phyloP scores from a whole-genome alignment of 2,329 filamentous ascomycete genomes.

The Arthrobotrys sinensis region DNA sequence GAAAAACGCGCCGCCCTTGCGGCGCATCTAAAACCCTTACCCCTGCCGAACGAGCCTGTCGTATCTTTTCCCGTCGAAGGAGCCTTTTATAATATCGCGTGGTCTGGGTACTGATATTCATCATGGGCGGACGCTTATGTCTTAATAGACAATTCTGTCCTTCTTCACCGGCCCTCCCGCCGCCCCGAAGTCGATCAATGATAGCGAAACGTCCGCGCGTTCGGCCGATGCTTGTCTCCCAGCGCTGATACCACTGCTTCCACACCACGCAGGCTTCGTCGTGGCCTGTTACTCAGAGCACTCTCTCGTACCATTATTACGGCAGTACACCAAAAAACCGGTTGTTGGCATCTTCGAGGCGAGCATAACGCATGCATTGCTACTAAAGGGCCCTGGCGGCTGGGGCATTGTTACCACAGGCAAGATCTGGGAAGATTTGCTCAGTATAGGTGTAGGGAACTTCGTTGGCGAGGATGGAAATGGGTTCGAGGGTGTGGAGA shows the following conservation, averaged over 20 bases:
- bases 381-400: slow-evolving; percentile 69
- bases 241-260: slow-evolving; percentile 54
- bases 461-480: slow-evolving; percentile 74
- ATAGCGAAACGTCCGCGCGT: slow-evolving; percentile 52
- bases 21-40: slow-evolving; percentile 7
- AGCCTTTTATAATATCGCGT: background rate
- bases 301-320: slow-evolving; percentile 78
- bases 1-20: slow-evolving; percentile 19
- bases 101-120: slow-evolving; percentile 42
- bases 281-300: slow-evolving; percentile 92
- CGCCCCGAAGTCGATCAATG: slow-evolving; percentile 63
- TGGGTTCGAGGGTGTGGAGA: slow-evolving; percentile 82
- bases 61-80: slow-evolving; percentile 5
- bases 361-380: slow-evolving; percentile 77
- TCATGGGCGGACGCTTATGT: slow-evolving; percentile 24
- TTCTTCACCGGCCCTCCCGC: slow-evolving; percentile 63
- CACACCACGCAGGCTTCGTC: slow-evolving; percentile 79
- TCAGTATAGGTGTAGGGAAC: slow-evolving; percentile 76
- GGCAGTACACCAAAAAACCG: slow-evolving; percentile 67
- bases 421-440: slow-evolving; percentile 82
- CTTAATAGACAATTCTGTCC: slow-evolving; percentile 56
- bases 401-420: slow-evolving; percentile 95
- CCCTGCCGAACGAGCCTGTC: slow-evolving; percentile 48
- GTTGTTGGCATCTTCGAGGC: slow-evolving; percentile 92
- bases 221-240: slow-evolving; percentile 62